Base-by-base conservation (phyloP, 495 filamentous ascomycete genomes). In the Penicillium longicatenatum region DNA sequence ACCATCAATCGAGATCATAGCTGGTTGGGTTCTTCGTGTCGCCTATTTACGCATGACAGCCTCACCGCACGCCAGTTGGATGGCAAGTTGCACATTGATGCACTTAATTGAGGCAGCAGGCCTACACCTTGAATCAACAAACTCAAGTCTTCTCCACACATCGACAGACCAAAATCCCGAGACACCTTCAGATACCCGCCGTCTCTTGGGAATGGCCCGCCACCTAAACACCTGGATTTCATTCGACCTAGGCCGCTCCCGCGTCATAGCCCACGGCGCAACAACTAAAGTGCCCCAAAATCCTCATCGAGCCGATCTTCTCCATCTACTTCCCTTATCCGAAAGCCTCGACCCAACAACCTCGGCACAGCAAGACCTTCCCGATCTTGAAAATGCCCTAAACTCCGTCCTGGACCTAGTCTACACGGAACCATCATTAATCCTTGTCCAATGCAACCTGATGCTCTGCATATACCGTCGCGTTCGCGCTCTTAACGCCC, bases 101-200 rank as follows among this genome's bases (percentile, higher is more conserved):
- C 82, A 85, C 55, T 61, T 84, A 47, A 70, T 82, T 22, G 82
- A 85, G 61, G 75, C 82, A 1, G 75, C 75, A 10, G 80, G 81
- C 3, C 62, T 84, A 4, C 80, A 84, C 46, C 63, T 77, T 12
- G 79, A 84, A 59, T 57, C 60, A 0, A 49, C 76, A 21, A 58
- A 61, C 39, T 24, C 64, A 54, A 46, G 61, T 24, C 52, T 65
- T 6, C 39, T 53, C 31, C 37, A 37, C 8, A 19, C 63, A 52
- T 39, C 56, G n/a, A n/a, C n/a, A n/a, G n/a, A n/a, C n/a, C n/a
- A n/a, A n/a, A n/a, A n/a, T n/a, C n/a, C n/a, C n/a, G n/a, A n/a
- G n/a, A n/a, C n/a, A n/a, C n/a, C n/a, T n/a, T n/a, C 69, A 12
- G 76, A 80, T 41, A 69, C 65, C 51, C 75, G 74, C 0, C 72